phyloP scores from a whole-genome alignment of 352 stramenopile species.

The Phytophthora podocarpi region DNA sequence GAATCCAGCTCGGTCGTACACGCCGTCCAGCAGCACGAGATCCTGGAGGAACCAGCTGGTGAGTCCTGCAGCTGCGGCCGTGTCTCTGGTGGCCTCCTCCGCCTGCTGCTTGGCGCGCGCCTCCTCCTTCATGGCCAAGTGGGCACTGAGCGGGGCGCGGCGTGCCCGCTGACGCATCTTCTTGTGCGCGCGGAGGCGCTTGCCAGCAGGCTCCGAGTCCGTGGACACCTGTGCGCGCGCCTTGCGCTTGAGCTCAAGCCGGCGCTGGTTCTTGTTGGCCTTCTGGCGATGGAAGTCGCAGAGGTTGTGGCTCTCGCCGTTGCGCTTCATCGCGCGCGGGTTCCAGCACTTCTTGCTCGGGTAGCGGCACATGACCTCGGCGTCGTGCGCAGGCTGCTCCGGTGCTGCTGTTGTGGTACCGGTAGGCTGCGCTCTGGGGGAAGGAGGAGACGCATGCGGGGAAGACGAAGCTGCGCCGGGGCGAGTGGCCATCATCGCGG shows the following conservation, averaged over 20 bases:
- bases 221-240: constrained; percentile 18
- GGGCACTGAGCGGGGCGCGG: constrained; percentile 38
- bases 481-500: constrained; percentile 23
- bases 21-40: constrained; percentile 35
- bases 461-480: constrained; percentile 7
- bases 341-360: constrained; percentile 58
- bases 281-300: constrained; percentile 68
- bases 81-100: constrained; percentile 7
- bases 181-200: constrained; percentile 19
- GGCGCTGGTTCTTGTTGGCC: constrained; percentile 74
- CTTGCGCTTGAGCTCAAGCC: constrained; percentile 53
- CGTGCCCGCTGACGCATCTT: constrained; percentile 23
- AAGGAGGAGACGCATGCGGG: not conserved
- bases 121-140: constrained; percentile 51
- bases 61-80: not conserved
- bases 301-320: constrained; percentile 55
- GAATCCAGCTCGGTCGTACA: constrained; percentile 24
- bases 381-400: constrained; percentile 15
- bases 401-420: not conserved
- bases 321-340: constrained; percentile 48
- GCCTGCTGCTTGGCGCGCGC: constrained; percentile 23
- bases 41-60: constrained; percentile 37
- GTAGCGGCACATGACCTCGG: constrained; percentile 47
- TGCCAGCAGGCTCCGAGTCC: constrained; percentile 11
- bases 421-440: too few species aligned